A percentile compares a stretch with the other conserved stretches of the same genome.
Evolutionary conservation across 179 eudicot genomes (phyloP).

Genomic region (Camellia oleifera): DNA sequence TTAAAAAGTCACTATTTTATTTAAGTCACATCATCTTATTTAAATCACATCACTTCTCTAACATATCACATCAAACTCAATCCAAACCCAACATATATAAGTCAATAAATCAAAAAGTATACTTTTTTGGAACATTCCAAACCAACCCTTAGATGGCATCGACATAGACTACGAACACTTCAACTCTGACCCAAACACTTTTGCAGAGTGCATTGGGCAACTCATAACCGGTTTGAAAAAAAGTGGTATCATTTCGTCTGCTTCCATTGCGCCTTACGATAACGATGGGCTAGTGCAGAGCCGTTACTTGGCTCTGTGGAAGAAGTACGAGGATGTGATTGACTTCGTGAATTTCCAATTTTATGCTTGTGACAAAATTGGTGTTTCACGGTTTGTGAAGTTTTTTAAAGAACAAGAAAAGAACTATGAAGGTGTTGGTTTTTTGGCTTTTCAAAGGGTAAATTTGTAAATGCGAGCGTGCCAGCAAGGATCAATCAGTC

Average conservation of each 20-base stretch:
- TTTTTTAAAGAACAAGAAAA: slow-evolving; percentile 35
- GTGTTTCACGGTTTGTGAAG: slow-evolving; percentile 30
- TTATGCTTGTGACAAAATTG: slow-evolving; percentile 46
- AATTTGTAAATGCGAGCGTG: too few relatives aligned
- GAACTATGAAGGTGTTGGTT: slow-evolving; percentile 24
- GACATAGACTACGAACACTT: slow-evolving; percentile 60
- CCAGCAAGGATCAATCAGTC: too few relatives aligned
- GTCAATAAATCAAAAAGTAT: too few relatives aligned
- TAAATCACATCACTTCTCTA: too few relatives aligned
- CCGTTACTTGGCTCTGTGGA: slow-evolving; percentile 43
- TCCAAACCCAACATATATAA: too few relatives aligned
- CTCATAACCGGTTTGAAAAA: slow-evolving; percentile 38
- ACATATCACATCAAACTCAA: too few relatives aligned
- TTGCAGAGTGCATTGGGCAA: slow-evolving; percentile 48
- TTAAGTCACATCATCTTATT: too few relatives aligned
- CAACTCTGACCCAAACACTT: slow-evolving; percentile 32
- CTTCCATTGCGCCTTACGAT: slow-evolving; percentile 46
- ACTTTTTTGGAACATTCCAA: too few relatives aligned
- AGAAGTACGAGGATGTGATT: slow-evolving; percentile 34
- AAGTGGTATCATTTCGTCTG: slow-evolving; percentile 32
- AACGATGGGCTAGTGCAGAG: slow-evolving; percentile 35
- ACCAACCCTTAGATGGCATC: slow-evolving; percentile 4
- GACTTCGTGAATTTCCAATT: slow-evolving; percentile 56
- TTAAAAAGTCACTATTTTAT: too few relatives aligned
- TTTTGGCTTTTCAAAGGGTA: too few relatives aligned